Percentiles rank a stretch among this genome's conserved stretches.
Conservation (phyloP, 2,329 filamentous ascomycete species). For the Plectosphaerella sp. region DNA sequence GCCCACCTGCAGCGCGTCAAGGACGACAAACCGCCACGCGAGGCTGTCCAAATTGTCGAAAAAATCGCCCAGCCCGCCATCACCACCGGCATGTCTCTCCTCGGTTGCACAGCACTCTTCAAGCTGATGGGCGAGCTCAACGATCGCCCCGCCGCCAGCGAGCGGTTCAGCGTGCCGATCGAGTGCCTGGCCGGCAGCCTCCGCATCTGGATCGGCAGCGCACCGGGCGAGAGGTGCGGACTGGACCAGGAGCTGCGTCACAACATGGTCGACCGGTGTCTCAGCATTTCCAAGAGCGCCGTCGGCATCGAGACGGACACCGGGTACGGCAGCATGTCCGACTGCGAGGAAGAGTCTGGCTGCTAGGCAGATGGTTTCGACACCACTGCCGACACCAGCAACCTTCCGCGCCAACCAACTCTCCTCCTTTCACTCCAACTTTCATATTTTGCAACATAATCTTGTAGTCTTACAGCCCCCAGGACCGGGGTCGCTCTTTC, state of each 20-base stretch:
- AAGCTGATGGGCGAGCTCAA: slow-evolving; percentile 52
- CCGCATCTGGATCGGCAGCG: slow-evolving; percentile 56
- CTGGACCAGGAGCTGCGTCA: slow-evolving; percentile 47
- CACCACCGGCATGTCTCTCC: slow-evolving; percentile 43
- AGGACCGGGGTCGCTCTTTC: neutral
- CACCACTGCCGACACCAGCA: neutral
- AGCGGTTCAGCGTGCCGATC: slow-evolving; percentile 41
- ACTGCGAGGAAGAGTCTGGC: slow-evolving; percentile 32
- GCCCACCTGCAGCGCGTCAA: slow-evolving; percentile 49
- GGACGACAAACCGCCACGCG: slow-evolving; percentile 32
- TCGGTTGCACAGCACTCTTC: slow-evolving; percentile 56
- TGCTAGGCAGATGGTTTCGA: slow-evolving; percentile 1
- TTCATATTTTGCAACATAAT: neutral
- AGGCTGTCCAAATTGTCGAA: slow-evolving; percentile 43
- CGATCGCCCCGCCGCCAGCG: slow-evolving; percentile 39
- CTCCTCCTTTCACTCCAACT: neutral
- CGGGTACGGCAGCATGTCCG: slow-evolving; percentile 56
- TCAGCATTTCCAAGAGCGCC: slow-evolving; percentile 50
- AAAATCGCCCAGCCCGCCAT: slow-evolving; percentile 40
- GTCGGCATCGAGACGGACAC: slow-evolving; percentile 58
- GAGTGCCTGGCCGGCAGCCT: slow-evolving; percentile 54
- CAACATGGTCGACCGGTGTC: slow-evolving; percentile 50
- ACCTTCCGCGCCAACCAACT: neutral
- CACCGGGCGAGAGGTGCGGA: slow-evolving; percentile 44
- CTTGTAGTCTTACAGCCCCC: neutral